Percentiles rank a stretch among this genome's conserved stretches.
Conservation (phyloP, 1,139 yeast genomes). For the Saccharomyces hybrid region DNA sequence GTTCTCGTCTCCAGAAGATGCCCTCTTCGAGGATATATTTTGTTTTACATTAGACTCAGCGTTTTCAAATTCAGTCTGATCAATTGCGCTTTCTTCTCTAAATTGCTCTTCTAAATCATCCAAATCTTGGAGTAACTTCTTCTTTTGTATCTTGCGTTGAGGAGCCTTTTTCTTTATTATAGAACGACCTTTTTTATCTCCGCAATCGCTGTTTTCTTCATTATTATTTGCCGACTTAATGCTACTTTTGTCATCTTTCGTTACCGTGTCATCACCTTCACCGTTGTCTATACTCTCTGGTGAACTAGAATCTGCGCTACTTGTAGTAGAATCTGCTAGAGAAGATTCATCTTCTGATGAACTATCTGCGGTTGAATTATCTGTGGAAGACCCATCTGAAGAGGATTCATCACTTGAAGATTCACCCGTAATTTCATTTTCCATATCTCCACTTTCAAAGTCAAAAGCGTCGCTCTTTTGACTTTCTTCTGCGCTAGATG, state of each 20-base stretch:
- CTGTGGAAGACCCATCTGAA: not conserved
- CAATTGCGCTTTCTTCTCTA: not conserved
- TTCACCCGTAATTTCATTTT: not conserved
- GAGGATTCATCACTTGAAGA: not conserved
- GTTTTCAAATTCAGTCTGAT: not conserved
- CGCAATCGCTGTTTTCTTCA: not conserved
- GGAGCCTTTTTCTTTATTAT: not conserved
- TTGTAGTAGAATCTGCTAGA: not conserved
- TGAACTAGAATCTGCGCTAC: not conserved
- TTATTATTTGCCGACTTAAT: not conserved
- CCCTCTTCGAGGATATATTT: not conserved
- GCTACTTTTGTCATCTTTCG: not conserved
- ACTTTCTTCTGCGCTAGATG: not conserved
- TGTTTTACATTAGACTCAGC: not conserved
- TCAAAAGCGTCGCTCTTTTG: constrained; percentile 12
- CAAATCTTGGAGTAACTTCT: constrained; percentile 2
- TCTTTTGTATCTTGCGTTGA: not conserved
- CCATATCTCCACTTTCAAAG: constrained; percentile 1
- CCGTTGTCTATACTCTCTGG: not conserved
- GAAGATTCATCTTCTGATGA: not conserved
- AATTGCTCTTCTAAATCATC: constrained; percentile 5
- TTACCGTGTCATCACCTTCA: not conserved
- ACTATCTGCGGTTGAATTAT: not conserved
- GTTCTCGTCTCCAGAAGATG: not conserved
- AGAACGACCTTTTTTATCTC: not conserved